Base-by-base conservation (phyloP, 495 filamentous ascomycete genomes). In the Tricharina praecox region DNA sequence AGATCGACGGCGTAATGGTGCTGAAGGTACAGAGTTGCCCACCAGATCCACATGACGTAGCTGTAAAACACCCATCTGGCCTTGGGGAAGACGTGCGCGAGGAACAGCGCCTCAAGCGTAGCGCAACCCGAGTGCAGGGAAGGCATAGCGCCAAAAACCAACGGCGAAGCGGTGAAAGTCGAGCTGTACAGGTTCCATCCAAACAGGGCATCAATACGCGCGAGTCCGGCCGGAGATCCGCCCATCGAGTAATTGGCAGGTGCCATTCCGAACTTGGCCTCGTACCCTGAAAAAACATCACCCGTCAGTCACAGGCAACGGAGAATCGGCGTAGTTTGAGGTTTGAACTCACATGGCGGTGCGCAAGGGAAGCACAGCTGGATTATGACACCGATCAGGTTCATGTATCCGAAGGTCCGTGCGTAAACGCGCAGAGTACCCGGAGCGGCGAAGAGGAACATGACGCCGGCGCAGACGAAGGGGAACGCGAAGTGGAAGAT, bases 1-100 rank as follows among this genome's bases (percentile, higher is more conserved):
- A 95, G 68, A 64, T 95, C 87, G 37, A 95, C 81, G 38, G 87
- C 87, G 58, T 95, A 95, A 64, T 95, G 87, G 64, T 95, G 87
- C 35, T 83, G 87, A 45, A 95, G 74, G 58, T 95, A 60, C 81
- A 95, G 90, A 41, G 87, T 95, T n/a, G 87, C 79, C 87, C 87
- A 95, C 81, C 83, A 93, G 58, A 95, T 78, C 87, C 87, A 95
- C 45, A 79, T 69, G 8, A 77, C 79, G 64, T 95, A 94, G 40
- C 69, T 70, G 38, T 85, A 70, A 66, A 88, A 90, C 21, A 87
- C 59, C 28, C 77, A 75, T 52, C 76, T 74, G 47, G 87, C 66
- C 23, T 73, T 72, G 2, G 87, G 87, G 68, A 95, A 95, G 58
- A 83, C 74, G 57, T 88, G 77, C 62, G 77, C 80, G 73, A 95